Evolutionary conservation across 768 basidiomycete species (phyloP).

Genomic region (Grammothele lineata): DNA sequence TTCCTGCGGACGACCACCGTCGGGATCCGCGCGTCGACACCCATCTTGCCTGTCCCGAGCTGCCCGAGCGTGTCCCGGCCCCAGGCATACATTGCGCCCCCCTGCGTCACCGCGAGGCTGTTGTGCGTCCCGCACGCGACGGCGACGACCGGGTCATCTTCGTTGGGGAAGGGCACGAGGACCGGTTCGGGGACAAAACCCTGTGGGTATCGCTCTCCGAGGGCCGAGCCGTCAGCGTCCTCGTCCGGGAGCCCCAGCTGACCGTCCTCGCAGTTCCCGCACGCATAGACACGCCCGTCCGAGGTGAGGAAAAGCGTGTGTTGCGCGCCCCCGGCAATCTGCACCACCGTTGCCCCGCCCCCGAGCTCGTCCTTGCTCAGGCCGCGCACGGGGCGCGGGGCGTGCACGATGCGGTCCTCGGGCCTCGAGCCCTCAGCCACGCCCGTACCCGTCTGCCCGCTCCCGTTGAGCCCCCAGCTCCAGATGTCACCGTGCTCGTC

Average conservation of each 20-base stretch:
- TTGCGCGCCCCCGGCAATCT: conserved; percentile 81
- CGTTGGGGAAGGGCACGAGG: conserved; percentile 55
- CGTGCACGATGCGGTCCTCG: conserved; percentile 34
- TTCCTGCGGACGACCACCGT: conserved; percentile 60
- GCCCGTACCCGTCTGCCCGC: conserved; percentile 36
- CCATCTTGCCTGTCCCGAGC: conserved; percentile 43
- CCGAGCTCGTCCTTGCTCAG: conserved; percentile 55
- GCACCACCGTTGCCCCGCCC: conserved; percentile 44
- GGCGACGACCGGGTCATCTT: conserved; percentile 58
- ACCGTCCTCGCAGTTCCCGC: conserved; percentile 74
- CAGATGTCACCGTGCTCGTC: conserved; percentile 38
- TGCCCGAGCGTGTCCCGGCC: conserved; percentile 71
- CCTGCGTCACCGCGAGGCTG: conserved; percentile 59
- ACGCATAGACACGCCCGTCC: conserved; percentile 76
- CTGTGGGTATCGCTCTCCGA: conserved; percentile 38
- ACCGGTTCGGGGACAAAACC: conserved; percentile 67
- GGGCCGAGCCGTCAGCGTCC: conserved; percentile 49
- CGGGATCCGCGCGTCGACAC: conserved; percentile 59
- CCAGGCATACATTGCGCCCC: conserved; percentile 68
- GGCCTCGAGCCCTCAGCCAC: too few relatives aligned
- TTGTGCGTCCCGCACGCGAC: conserved; percentile 63
- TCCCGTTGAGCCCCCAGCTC: conserved; percentile 45
- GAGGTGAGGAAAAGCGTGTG: conserved; percentile 84
- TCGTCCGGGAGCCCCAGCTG: conserved; percentile 75
- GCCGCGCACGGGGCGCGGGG: conserved; percentile 53